Evolutionary conservation across 2,329 filamentous ascomycete genomes (phyloP), one percentile per base, ranked within the genome.

Genomic region (Diaporthe citrichinensis): DNA sequence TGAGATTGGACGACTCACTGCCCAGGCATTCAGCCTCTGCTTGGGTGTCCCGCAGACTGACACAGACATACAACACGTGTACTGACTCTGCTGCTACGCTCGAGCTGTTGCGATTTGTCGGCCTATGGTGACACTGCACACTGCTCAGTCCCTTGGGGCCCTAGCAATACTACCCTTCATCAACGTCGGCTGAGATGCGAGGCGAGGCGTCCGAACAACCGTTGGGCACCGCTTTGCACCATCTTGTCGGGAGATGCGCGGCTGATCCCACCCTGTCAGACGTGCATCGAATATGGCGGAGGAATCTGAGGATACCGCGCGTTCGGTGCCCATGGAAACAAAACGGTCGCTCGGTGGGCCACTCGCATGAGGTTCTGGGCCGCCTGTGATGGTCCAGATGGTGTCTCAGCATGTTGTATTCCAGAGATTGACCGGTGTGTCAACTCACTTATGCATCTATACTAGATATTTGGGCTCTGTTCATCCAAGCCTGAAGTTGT

Each of bases 61-160:
- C 46, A 68, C 62, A 53, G 62, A 25, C 46, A 28, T 8, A 36
- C 31, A 49, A 68, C 65, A 68, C 46, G 28, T 39, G 25, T 14
- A 39, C 25, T 53, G 62, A 68, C 44, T 68, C 46, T 14, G 46
- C 46, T 68, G 44, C 62, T 36, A 68, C 41, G 62, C 31, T 53
- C 46, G 31, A 51, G 23, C 14, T 68, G 44, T 51, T 68, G 62
- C 62, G 62, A 68, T 68, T 68, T 68, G 62, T 68, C 46, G 65
- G 65, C 39, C n/a, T 39, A 25, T 28, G 31, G 65, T 53, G 23
- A 53, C 65, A 68, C 62, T 59, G 46, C 46, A 34, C 62, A 67
- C 44, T 15, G 44, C 20, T 46, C 39, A 34, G 61, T 46, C 31
- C 46, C 44, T 10, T 23, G 44, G 44, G 44, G 31, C 14, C 62